Conservation (phyloP, 164 flowering plant species). For the Stephania japonica region DNA sequence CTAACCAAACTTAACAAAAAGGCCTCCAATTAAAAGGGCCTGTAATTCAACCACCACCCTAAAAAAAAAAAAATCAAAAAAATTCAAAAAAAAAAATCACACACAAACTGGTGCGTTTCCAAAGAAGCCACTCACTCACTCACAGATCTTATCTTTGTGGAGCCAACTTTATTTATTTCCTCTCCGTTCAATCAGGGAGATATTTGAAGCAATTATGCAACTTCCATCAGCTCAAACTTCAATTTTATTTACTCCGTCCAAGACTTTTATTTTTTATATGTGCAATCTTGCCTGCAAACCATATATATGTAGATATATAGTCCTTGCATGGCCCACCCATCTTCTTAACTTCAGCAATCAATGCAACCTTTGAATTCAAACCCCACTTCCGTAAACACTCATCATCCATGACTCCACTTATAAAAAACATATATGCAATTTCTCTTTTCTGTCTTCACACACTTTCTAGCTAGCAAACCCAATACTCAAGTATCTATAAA, state of each 20-base stretch:
- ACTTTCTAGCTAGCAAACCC: conserved; percentile 11
- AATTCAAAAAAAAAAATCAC: no score
- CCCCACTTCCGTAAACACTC: conserved; percentile 28
- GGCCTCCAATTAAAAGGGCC: conserved; percentile 8
- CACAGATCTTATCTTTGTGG: not conserved
- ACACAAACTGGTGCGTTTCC: not conserved
- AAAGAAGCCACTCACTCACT: not conserved
- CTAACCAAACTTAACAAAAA: not conserved
- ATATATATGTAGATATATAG: not conserved
- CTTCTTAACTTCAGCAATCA: conserved; percentile 21
- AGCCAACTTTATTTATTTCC: not conserved
- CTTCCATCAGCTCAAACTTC: conserved; percentile 14
- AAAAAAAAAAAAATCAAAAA: not conserved
- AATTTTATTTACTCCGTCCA: not conserved
- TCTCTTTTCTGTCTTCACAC: conserved; percentile 21
- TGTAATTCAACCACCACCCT: not conserved
- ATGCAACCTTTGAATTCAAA: conserved; percentile 50
- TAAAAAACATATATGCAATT: conserved; percentile 6
- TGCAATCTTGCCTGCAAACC: not conserved
- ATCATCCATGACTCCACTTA: conserved; percentile 29
- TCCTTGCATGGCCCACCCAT: conserved; percentile 15
- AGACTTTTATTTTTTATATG: no score
- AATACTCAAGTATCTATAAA: not conserved
- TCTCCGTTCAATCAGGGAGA: conserved; percentile 11
- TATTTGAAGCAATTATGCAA: conserved; percentile 12